phyloP scores from a whole-genome alignment of 2,329 filamentous ascomycete genomes.

The Cadophora sp. region DNA sequence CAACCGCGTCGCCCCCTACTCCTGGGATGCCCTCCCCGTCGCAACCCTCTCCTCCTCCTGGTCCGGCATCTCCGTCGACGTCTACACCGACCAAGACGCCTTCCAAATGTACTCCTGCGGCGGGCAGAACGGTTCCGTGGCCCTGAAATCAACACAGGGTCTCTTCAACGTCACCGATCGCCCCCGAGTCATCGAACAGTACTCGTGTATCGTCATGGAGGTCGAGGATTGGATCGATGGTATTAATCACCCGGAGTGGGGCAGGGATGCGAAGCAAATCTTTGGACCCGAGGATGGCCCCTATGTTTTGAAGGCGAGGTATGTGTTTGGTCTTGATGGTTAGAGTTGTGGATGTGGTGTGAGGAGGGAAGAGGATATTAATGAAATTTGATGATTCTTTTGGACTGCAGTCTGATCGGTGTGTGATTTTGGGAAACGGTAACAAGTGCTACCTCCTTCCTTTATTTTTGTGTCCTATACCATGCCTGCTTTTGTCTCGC shows the following conservation, averaged over 20 bases:
- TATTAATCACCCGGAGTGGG: slow-evolving; percentile 92
- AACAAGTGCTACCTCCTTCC: too few species aligned
- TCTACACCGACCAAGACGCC: slow-evolving; percentile 84
- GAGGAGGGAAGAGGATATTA: neutral
- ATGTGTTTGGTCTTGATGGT: slow-evolving; percentile 54
- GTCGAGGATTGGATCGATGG: slow-evolving; percentile 93
- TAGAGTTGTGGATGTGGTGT: neutral
- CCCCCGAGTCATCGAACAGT: slow-evolving; percentile 71
- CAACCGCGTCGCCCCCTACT: slow-evolving; percentile 66
- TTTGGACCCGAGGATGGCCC: slow-evolving; percentile 64
- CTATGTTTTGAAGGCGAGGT: slow-evolving; percentile 68
- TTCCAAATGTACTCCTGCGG: slow-evolving; percentile 90
- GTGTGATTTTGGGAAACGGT: too few species aligned
- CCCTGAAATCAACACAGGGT: slow-evolving; percentile 75
- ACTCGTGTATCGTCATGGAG: slow-evolving; percentile 89
- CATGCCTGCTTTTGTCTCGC: too few species aligned
- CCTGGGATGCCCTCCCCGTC: slow-evolving; percentile 64
- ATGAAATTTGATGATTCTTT: too few species aligned
- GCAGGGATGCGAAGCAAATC: slow-evolving; percentile 66
- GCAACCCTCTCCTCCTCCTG: slow-evolving; percentile 74
- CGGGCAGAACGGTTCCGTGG: slow-evolving; percentile 72
- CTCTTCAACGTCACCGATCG: slow-evolving; percentile 60
- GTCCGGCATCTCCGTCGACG: slow-evolving; percentile 83
- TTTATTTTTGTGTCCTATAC: too few species aligned
- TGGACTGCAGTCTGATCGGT: too few species aligned